These are phyloP conservation scores for Aspergillus sp. DNA, from an alignment of 2,329 filamentous ascomycete species.

Conservation along the genomic window DNA sequence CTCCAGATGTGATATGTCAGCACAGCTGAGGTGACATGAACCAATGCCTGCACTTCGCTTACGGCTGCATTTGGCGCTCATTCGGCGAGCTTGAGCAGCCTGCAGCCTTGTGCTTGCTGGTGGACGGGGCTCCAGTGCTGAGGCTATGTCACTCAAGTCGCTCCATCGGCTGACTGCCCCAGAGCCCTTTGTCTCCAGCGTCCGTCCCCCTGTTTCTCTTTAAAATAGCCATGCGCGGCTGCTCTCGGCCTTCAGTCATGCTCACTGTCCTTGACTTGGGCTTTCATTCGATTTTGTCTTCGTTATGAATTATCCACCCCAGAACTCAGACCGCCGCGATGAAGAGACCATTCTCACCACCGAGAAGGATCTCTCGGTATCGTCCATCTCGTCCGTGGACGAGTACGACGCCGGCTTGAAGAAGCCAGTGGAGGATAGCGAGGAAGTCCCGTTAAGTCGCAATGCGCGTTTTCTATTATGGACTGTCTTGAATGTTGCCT, in stretches of 20 bases:
- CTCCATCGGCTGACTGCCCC: background rate
- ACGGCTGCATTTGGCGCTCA: background rate
- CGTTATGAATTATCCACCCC: slow-evolving; percentile 1
- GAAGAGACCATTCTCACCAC: slow-evolving; percentile 2
- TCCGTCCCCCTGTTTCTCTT: background rate
- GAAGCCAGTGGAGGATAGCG: background rate
- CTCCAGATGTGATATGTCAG: slow-evolving; percentile 1
- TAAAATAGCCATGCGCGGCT: slow-evolving; percentile 1
- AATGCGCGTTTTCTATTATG: slow-evolving; percentile 15
- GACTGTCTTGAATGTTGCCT: slow-evolving; percentile 20
- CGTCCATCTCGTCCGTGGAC: background rate
- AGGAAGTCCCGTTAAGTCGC: background rate
- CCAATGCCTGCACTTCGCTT: background rate
- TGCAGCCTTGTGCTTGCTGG: background rate
- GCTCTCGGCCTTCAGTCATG: background rate
- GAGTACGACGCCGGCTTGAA: slow-evolving; percentile 2
- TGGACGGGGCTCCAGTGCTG: background rate
- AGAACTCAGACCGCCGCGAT: background rate
- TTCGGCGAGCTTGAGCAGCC: background rate
- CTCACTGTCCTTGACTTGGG: background rate
- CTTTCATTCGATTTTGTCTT: background rate
- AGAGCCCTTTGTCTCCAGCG: background rate
- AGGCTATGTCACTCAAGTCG: background rate
- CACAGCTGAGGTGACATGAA: slow-evolving; percentile 3
- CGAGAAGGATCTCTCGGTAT: background rate